Percentiles rank a stretch among this genome's conserved stretches.
These are phyloP conservation scores for Fusarium ramigenum DNA, from an alignment of 2,329 filamentous ascomycete genomes.

Conservation along the genomic window DNA sequence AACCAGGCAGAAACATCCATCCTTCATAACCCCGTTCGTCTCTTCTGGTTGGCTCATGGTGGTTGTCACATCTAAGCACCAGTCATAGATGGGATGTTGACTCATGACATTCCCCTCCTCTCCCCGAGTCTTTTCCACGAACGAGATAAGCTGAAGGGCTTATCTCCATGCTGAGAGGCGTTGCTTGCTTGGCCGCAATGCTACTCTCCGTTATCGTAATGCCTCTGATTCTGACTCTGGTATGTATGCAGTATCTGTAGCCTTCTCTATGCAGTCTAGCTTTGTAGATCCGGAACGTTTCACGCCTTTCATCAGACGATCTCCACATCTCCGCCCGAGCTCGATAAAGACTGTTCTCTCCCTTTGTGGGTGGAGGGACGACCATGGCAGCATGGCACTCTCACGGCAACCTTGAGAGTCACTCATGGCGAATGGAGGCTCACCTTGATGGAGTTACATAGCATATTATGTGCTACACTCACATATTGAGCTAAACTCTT, in stretches of 20 bases:
- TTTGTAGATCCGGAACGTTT: constrained; percentile 27
- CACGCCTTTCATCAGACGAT: constrained; percentile 1
- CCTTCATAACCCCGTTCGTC: background rate
- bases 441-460: constrained; percentile 8
- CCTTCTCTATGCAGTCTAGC: constrained; percentile 26
- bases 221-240: constrained; percentile 5
- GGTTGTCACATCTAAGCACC: constrained; percentile 14
- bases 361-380: background rate
- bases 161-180: constrained; percentile 20
- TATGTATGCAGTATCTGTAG: constrained; percentile 1
- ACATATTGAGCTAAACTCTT: background rate
- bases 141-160: constrained; percentile 12
- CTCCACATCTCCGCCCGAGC: constrained; percentile 10
- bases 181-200: constrained; percentile 16
- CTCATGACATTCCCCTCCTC: constrained; percentile 25
- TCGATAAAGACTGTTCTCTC: background rate
- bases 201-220: background rate
- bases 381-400: background rate
- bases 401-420: constrained; percentile 20
- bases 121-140: constrained; percentile 5
- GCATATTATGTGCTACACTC: background rate
- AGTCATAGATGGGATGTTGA: constrained; percentile 30
- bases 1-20: constrained; percentile 4
- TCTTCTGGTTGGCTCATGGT: constrained; percentile 20
- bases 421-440: background rate